Conservation (phyloP, 805 yeast genomes). For the Pichia phayaonensis region DNA sequence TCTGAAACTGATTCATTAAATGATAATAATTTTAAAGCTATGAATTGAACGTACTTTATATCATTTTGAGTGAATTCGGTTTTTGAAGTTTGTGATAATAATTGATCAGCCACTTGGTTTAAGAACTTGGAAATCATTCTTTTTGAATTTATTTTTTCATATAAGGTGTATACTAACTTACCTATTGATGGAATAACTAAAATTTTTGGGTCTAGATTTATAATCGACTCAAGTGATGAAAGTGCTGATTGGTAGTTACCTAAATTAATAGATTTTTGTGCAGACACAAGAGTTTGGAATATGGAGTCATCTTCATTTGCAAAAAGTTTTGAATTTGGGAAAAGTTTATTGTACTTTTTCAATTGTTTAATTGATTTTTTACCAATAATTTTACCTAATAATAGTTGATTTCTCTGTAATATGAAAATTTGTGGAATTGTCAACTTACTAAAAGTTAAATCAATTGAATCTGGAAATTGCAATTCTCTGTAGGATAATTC, state of each 20-base stretch:
- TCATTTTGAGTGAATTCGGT: slow-evolving; percentile 11
- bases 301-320: background rate
- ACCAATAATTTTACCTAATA: slow-evolving; percentile 35
- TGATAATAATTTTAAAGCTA: slow-evolving; percentile 33
- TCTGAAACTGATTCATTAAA: slow-evolving; percentile 27
- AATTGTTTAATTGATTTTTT: slow-evolving; percentile 22
- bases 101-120: slow-evolving; percentile 25
- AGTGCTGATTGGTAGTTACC: slow-evolving; percentile 30
- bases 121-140: slow-evolving; percentile 25
- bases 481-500: slow-evolving; percentile 26
- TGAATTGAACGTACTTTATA: slow-evolving; percentile 24
- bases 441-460: slow-evolving; percentile 25
- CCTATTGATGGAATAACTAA: slow-evolving; percentile 39
- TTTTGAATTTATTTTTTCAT: slow-evolving; percentile 37
- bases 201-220: slow-evolving; percentile 3
- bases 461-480: slow-evolving; percentile 25
- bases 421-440: slow-evolving; percentile 34
- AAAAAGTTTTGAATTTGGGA: slow-evolving; percentile 25
- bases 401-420: slow-evolving; percentile 37
- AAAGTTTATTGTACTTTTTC: slow-evolving; percentile 12
- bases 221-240: slow-evolving; percentile 29
- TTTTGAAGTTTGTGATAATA: slow-evolving; percentile 5
- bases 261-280: slow-evolving; percentile 27
- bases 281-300: slow-evolving; percentile 24
- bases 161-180: slow-evolving; percentile 42